These are phyloP conservation scores for Moniliella sp. DNA, from an alignment of 1,284 basidiomycete species.

Conservation along the genomic window DNA sequence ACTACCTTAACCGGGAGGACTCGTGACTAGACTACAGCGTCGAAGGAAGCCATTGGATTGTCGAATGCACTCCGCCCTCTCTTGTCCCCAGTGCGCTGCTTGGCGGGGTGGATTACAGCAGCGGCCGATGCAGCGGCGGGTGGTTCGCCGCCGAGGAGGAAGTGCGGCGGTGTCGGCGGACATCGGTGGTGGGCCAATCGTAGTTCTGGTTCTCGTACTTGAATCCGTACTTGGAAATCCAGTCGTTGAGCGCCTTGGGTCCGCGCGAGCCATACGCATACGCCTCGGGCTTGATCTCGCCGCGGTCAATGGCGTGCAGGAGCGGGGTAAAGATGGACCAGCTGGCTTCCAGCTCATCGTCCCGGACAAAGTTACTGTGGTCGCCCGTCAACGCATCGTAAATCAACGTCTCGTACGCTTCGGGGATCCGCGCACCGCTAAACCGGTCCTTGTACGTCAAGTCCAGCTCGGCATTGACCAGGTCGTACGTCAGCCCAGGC, in stretches of 20 bases:
- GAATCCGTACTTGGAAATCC: slow-evolving; percentile 21
- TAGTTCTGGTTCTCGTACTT: no score
- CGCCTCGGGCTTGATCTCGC: slow-evolving; percentile 22
- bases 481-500: slow-evolving; percentile 18
- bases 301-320: slow-evolving; percentile 26
- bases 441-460: slow-evolving; percentile 29
- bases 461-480: slow-evolving; percentile 21
- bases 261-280: slow-evolving; percentile 28
- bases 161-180: no score
- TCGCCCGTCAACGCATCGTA: slow-evolving; percentile 32
- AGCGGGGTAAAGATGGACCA: slow-evolving; percentile 34
- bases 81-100: no score
- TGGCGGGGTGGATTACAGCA: no score
- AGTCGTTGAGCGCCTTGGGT: slow-evolving; percentile 21
- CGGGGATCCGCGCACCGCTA: slow-evolving; percentile 24
- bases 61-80: no score
- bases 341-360: slow-evolving; percentile 31
- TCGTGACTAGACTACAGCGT: no score
- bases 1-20: no score
- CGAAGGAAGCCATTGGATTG: no score
- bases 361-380: slow-evolving; percentile 34
- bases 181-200: no score
- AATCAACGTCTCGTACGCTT: slow-evolving; percentile 34
- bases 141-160: no score
- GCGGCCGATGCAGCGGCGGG: no score